Conservation (phyloP, 2,329 filamentous ascomycete species). For the Curvularia eragrostidis region DNA sequence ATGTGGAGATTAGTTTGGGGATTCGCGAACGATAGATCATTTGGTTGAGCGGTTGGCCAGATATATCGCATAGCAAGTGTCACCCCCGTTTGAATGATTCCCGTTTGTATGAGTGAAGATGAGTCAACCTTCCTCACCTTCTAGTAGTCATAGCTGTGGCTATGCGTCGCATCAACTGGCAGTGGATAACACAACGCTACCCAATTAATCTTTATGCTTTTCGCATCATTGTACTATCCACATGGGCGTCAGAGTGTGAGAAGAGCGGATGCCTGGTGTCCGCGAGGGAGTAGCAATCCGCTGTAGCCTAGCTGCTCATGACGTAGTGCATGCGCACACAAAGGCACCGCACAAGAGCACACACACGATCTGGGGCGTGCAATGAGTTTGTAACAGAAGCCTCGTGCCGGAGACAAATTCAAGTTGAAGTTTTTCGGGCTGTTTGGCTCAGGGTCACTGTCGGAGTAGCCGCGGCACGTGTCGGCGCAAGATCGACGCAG, state of each 20-base stretch:
- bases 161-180: background rate
- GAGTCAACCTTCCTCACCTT: constrained; percentile 6
- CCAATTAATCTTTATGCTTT: background rate
- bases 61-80: background rate
- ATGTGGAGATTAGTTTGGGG: no score
- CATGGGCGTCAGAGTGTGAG: background rate
- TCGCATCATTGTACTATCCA: background rate
- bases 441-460: constrained; percentile 1
- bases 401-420: background rate
- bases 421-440: background rate
- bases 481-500: constrained; percentile 22
- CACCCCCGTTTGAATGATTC: no score
- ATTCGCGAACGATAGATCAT: background rate
- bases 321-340: constrained; percentile 6
- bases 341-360: background rate
- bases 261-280: background rate
- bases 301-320: background rate
- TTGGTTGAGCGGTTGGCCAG: background rate
- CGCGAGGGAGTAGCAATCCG: background rate
- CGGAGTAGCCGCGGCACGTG: constrained; percentile 30
- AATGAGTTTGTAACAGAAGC: background rate
- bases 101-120: constrained; percentile 8
- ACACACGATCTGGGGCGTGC: background rate
- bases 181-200: background rate
- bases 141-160: background rate